A percentile compares a stretch with the other conserved stretches of the same genome.
Evolutionary conservation across 2,329 filamentous ascomycete genomes (phyloP).

Genomic region (Cladosporium sp.): DNA sequence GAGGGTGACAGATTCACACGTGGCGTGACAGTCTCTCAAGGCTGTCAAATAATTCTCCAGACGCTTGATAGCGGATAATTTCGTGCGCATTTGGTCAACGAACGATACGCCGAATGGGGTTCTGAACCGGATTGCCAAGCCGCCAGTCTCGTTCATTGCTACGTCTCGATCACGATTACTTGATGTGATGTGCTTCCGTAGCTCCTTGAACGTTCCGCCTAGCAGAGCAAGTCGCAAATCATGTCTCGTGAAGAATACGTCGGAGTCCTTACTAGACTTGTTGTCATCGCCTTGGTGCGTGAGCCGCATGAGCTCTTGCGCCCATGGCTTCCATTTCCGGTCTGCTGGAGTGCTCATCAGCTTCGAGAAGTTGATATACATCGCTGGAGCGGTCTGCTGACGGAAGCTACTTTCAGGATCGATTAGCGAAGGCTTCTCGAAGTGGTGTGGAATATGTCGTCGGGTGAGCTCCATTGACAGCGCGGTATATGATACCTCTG

Average conservation of each 20-base stretch:
- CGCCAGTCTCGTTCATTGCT: slow-evolving; percentile 62
- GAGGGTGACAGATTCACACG: slow-evolving; percentile 62
- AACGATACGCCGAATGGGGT: slow-evolving; percentile 62
- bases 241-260: slow-evolving; percentile 37
- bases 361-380: slow-evolving; percentile 27
- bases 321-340: slow-evolving; percentile 29
- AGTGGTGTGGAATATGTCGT: slow-evolving; percentile 28
- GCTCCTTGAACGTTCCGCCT: slow-evolving; percentile 37
- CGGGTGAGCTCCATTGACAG: slow-evolving; percentile 31
- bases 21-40: slow-evolving; percentile 61
- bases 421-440: slow-evolving; percentile 26
- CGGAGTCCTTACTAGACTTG: neutral
- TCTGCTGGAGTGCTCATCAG: slow-evolving; percentile 24
- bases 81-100: slow-evolving; percentile 59
- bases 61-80: slow-evolving; percentile 68
- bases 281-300: slow-evolving; percentile 29
- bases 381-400: slow-evolving; percentile 4
- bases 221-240: slow-evolving; percentile 44
- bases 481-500: slow-evolving; percentile 36
- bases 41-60: slow-evolving; percentile 71
- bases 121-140: slow-evolving; percentile 64
- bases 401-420: slow-evolving; percentile 17
- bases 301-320: slow-evolving; percentile 28
- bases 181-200: slow-evolving; percentile 40
- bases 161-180: slow-evolving; percentile 59